These are phyloP conservation scores for Fimicolochytrium jonesii DNA, from an alignment of 192 early-diverging fungal species.

Conservation along the genomic window DNA sequence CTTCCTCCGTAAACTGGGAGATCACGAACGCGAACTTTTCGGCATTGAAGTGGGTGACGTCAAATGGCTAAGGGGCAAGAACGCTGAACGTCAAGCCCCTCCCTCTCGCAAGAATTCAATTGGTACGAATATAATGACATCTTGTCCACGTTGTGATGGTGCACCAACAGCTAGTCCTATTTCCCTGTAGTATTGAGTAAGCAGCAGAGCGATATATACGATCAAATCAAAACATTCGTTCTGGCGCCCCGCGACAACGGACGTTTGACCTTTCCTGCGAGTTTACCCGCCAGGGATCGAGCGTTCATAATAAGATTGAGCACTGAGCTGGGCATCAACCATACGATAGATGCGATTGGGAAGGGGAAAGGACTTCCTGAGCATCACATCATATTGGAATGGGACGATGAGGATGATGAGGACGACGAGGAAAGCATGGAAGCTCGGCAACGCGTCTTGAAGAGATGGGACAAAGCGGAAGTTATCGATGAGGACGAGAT, in stretches of 20 bases:
- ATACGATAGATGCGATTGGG: constrained; percentile 34
- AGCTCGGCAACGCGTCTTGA: constrained; percentile 38
- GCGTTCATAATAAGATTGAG: constrained; percentile 60
- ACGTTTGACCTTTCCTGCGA: constrained; percentile 39
- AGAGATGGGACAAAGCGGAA: constrained; percentile 47
- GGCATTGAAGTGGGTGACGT: constrained; percentile 41
- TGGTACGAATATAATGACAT: not conserved
- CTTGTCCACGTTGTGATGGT: not conserved
- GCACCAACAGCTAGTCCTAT: not conserved
- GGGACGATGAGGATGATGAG: constrained; percentile 59
- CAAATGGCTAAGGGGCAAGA: constrained; percentile 29
- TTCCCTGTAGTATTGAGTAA: constrained; percentile 8
- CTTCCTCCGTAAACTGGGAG: constrained; percentile 79
- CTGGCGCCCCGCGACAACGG: constrained; percentile 7
- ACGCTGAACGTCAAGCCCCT: too few species aligned
- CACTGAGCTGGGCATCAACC: constrained; percentile 32
- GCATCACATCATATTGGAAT: constrained; percentile 40
- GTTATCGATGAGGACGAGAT: constrained; percentile 60
- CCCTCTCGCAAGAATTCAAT: too few species aligned
- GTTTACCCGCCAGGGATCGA: constrained; percentile 57
- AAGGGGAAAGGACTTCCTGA: constrained; percentile 35
- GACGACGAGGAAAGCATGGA: constrained; percentile 58
- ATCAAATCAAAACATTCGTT: constrained; percentile 47
- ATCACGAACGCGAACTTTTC: constrained; percentile 78
- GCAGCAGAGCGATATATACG: constrained; percentile 28